These are phyloP conservation scores for Ramalina intermedia DNA, from an alignment of 495 filamentous ascomycete species.

Conservation along the genomic window DNA sequence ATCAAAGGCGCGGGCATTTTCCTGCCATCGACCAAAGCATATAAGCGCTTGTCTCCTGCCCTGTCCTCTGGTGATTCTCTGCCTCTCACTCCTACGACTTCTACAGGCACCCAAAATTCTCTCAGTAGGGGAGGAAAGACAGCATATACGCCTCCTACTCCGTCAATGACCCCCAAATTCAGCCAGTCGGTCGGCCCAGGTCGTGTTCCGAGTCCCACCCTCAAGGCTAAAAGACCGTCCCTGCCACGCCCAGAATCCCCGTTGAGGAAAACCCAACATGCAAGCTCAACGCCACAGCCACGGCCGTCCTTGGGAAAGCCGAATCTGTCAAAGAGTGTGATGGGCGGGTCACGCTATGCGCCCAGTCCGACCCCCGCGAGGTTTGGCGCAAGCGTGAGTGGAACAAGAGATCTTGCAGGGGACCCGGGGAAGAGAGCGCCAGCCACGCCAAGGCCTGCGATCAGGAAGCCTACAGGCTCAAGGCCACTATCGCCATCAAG, in stretches of 20 bases:
- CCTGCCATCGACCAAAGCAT: conserved; percentile 72
- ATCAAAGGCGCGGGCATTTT: conserved; percentile 81
- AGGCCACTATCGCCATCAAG: conserved; percentile 20
- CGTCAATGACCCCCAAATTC: conserved; percentile 43
- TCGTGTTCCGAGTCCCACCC: conserved; percentile 52
- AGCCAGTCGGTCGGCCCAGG: conserved; percentile 52
- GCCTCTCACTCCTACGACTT: conserved; percentile 53
- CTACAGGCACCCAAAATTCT: conserved; percentile 37
- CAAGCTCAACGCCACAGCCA: conserved; percentile 33
- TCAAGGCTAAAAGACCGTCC: conserved; percentile 62
- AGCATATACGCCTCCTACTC: conserved; percentile 38
- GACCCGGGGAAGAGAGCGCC: conserved; percentile 39
- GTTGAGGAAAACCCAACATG: conserved; percentile 36
- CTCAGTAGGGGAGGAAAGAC: conserved; percentile 26
- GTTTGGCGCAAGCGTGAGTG: conserved; percentile 44
- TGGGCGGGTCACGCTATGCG: conserved; percentile 33
- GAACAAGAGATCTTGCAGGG: conserved; percentile 32
- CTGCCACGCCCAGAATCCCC: conserved; percentile 79
- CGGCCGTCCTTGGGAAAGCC: conserved; percentile 41
- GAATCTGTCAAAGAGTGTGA: conserved; percentile 24
- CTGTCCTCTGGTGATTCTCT: conserved; percentile 39
- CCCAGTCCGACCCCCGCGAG: conserved; percentile 54
- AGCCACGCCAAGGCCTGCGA: conserved; percentile 23
- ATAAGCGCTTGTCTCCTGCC: conserved; percentile 49
- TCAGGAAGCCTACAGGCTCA: conserved; percentile 29